Percentiles rank a stretch among this genome's conserved stretches.
Conservation (phyloP, 2,329 filamentous ascomycete genomes). For the Trichoderma cornu-damae region DNA sequence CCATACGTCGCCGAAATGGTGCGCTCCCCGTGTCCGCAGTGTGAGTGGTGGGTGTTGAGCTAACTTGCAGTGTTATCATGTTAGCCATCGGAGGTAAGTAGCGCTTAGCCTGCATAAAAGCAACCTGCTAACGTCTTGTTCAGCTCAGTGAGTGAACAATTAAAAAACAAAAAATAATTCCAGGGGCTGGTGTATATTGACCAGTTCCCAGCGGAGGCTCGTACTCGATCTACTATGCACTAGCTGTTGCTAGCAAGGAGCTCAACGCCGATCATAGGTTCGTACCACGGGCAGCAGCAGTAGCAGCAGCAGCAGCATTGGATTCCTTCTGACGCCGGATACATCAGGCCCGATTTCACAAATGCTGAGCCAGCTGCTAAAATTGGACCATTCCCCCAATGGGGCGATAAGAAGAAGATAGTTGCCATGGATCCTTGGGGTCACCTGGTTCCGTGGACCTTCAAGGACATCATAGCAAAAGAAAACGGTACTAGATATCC, state of each 20-base stretch:
- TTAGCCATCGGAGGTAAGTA: constrained; percentile 54
- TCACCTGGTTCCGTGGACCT: constrained; percentile 79
- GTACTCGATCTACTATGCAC: constrained; percentile 91
- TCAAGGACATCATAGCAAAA: constrained; percentile 69
- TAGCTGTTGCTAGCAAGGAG: constrained; percentile 88
- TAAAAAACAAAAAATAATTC: not conserved
- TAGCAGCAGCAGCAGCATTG: too few species aligned
- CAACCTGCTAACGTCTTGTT: constrained; percentile 15
- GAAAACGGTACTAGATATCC: constrained; percentile 52
- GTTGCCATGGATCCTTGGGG: constrained; percentile 96
- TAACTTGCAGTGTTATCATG: constrained; percentile 4
- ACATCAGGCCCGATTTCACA: constrained; percentile 51
- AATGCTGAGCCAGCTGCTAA: constrained; percentile 87
- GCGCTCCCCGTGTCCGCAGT: constrained; percentile 28
- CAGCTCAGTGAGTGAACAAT: constrained; percentile 34
- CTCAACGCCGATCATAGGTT: constrained; percentile 73
- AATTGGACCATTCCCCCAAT: constrained; percentile 84
- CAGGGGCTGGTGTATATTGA: not conserved
- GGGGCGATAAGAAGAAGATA: constrained; percentile 87
- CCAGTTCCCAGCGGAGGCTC: constrained; percentile 62
- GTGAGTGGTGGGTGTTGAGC: not conserved
- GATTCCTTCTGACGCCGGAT: not conserved
- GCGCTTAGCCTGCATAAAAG: not conserved
- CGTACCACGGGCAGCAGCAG: not conserved
- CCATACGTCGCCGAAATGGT: constrained; percentile 78